These are phyloP conservation scores for Cercospora zeina DNA, from an alignment of 2,329 filamentous ascomycete genomes.

Conservation along the genomic window DNA sequence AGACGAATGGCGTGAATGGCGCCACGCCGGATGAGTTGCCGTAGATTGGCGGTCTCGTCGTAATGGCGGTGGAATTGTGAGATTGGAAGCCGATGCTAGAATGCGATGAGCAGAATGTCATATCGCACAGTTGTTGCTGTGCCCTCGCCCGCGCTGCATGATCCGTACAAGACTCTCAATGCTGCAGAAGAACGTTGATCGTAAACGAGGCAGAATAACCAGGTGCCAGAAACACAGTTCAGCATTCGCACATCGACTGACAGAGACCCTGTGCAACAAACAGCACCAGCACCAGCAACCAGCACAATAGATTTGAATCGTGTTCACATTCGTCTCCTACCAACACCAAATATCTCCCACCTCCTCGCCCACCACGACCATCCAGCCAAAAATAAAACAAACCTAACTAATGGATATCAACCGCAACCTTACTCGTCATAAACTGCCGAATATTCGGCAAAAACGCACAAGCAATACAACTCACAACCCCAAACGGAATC, in stretches of 20 bases:
- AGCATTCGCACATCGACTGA: too few species aligned
- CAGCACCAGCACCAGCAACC: too few species aligned
- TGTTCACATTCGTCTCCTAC: not conserved
- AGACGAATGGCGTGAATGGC: conserved; percentile 14
- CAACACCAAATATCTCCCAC: not conserved
- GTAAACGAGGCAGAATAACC: too few species aligned
- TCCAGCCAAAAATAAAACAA: not conserved
- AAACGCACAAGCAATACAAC: conserved; percentile 28
- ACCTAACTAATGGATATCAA: conserved; percentile 29
- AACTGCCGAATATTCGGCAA: conserved; percentile 31
- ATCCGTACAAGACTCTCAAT: too few species aligned
- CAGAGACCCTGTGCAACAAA: too few species aligned
- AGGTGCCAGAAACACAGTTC: too few species aligned
- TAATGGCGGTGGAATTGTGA: not conserved
- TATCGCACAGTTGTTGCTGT: not conserved
- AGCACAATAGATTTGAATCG: not conserved
- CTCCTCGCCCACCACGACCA: not conserved
- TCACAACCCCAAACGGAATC: conserved; percentile 31
- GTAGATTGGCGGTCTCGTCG: not conserved
- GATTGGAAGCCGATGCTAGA: not conserved
- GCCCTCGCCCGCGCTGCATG: not conserved
- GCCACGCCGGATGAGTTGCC: conserved; percentile 31
- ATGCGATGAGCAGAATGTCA: not conserved
- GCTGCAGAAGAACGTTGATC: too few species aligned
- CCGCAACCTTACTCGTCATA: conserved; percentile 31